Percentiles rank a stretch among this genome's conserved stretches.
Evolutionary conservation across 768 basidiomycete genomes (phyloP).

Genomic region (Hygrocybe punicea): DNA sequence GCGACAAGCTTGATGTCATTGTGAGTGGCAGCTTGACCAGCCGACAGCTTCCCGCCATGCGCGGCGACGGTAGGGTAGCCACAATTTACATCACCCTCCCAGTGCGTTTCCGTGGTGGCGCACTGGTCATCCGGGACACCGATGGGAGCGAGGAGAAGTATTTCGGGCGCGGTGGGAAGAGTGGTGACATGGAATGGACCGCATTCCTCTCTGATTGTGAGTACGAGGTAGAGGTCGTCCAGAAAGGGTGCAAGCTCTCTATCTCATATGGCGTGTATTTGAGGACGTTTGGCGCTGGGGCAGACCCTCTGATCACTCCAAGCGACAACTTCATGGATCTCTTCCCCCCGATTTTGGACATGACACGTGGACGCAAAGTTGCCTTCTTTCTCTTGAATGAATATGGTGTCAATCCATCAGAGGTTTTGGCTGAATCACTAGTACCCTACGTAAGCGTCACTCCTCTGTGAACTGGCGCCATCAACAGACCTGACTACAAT

Average conservation of each 20-base stretch:
- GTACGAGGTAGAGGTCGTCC: slow-evolving; percentile 67
- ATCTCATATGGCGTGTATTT: slow-evolving; percentile 71
- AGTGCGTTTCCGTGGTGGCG: slow-evolving; percentile 69
- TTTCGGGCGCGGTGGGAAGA: slow-evolving; percentile 56
- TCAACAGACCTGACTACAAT: slow-evolving; percentile 1
- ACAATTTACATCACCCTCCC: slow-evolving; percentile 74
- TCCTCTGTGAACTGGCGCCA: background rate
- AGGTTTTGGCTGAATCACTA: slow-evolving; percentile 63
- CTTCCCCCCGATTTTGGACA: slow-evolving; percentile 66
- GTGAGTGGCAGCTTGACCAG: slow-evolving; percentile 57
- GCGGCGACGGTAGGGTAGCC: slow-evolving; percentile 66
- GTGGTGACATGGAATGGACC: slow-evolving; percentile 72
- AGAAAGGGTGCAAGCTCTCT: slow-evolving; percentile 64
- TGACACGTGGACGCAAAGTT: slow-evolving; percentile 66
- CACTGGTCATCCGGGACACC: slow-evolving; percentile 52
- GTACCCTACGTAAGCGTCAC: slow-evolving; percentile 59
- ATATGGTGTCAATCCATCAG: slow-evolving; percentile 68
- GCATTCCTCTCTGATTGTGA: slow-evolving; percentile 74
- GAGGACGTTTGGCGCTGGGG: slow-evolving; percentile 58
- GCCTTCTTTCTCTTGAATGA: slow-evolving; percentile 69
- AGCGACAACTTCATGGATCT: slow-evolving; percentile 72
- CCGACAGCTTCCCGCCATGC: slow-evolving; percentile 49
- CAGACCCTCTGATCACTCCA: slow-evolving; percentile 64
- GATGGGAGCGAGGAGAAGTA: slow-evolving; percentile 62
- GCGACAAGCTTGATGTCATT: slow-evolving; percentile 70